These are phyloP conservation scores for Leonotis leonurus DNA, from an alignment of 257 asterid genomes.

Conservation along the genomic window DNA sequence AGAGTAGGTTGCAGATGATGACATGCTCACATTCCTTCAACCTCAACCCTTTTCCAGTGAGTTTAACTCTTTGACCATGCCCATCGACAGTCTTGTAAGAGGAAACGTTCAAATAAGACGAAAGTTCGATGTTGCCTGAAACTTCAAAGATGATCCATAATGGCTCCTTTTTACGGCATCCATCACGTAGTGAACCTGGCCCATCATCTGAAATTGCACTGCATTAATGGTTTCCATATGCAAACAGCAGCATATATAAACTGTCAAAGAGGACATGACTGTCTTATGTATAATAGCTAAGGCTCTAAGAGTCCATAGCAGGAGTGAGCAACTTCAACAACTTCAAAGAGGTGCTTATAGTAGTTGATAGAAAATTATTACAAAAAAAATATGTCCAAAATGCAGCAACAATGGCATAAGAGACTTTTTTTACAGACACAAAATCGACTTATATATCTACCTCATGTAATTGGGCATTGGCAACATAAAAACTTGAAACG, in stretches of 20 bases:
- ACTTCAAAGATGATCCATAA: constrained; percentile 79
- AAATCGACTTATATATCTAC: background rate
- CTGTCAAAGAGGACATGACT: background rate
- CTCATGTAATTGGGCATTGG: background rate
- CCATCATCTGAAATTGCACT: constrained; percentile 58
- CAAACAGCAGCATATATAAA: background rate
- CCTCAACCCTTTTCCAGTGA: constrained; percentile 82
- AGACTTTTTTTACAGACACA: background rate
- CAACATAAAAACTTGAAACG: background rate
- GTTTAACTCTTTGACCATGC: constrained; percentile 74
- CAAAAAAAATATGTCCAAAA: no score
- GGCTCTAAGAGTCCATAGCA: no score
- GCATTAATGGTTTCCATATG: background rate
- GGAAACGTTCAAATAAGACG: constrained; percentile 57
- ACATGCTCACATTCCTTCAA: constrained; percentile 79
- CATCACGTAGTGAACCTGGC: constrained; percentile 87
- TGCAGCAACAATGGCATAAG: no score
- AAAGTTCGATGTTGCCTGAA: constrained; percentile 76
- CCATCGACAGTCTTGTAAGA: constrained; percentile 87
- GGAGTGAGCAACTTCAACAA: no score
- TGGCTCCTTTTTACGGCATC: constrained; percentile 73
- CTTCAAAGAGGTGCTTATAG: no score
- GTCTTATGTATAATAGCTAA: no score
- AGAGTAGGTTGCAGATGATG: constrained; percentile 70
- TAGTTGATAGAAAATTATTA: no score